Percentiles rank a stretch among this genome's conserved stretches.
Conservation (phyloP, 306 rosid genomes). For the cucumber (Cucumis sativus) region Cucumber_9930_V3 NC_026657.2:53001-53500, state of each 20-base stretch:
- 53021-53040: slow-evolving; percentile 76
- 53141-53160: neutral
- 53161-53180: neutral
- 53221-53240: neutral
- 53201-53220: neutral
- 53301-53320: neutral
- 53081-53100: slow-evolving; percentile 95
- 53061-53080: slow-evolving; percentile 91
- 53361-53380: neutral
- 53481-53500: neutral
- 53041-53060: slow-evolving; percentile 87
- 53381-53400: neutral
- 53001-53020: slow-evolving; percentile 91
- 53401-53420: neutral
- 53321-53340: neutral
- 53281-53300: neutral
- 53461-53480: neutral
- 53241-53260: neutral
- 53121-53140: slow-evolving; percentile 21
- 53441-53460: neutral
- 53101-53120: slow-evolving; percentile 77
- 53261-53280: neutral
- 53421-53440: neutral
- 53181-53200: neutral
- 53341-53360: neutral